Evolutionary conservation across 2,329 filamentous ascomycete genomes (phyloP).

Genomic region (Cladosporium sp.): DNA sequence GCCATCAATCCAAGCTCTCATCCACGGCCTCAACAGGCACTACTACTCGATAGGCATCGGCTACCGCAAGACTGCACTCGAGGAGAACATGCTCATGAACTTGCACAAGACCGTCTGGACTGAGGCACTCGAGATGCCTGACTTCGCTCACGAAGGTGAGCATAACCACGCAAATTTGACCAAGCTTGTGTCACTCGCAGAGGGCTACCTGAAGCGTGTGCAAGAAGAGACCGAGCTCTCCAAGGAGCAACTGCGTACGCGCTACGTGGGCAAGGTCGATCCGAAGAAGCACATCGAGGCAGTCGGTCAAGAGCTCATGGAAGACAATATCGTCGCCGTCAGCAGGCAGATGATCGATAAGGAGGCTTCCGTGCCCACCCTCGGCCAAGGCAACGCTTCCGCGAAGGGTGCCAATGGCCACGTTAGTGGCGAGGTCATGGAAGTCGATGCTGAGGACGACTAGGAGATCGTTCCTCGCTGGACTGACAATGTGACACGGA

Average conservation of each 20-base stretch:
- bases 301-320: conserved; percentile 91
- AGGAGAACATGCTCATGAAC: conserved; percentile 99
- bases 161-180: conserved; percentile 86
- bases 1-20: conserved; percentile 97
- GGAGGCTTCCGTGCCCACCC: conserved; percentile 85
- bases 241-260: conserved; percentile 96
- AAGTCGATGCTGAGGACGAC: conserved; percentile 22
- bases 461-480: conserved; percentile 11
- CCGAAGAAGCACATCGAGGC: conserved; percentile 99
- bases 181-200: conserved; percentile 80
- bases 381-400: conserved; percentile 44
- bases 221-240: conserved; percentile 97
- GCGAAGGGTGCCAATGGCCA: conserved; percentile 16
- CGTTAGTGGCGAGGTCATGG: conserved; percentile 19
- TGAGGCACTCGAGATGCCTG: conserved; percentile 92
- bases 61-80: conserved; percentile 90
- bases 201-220: conserved; percentile 97
- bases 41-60: conserved; percentile 99
- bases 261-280: conserved; percentile 97
- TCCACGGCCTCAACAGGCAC: conserved; percentile 95
- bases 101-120: conserved; percentile 99
- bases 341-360: conserved; percentile 99
- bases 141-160: conserved; percentile 79
- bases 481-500: not conserved
- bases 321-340: conserved; percentile 99